Base-by-base conservation (phyloP, 257 asterid genomes). In the Fraxinus pennsylvanica region DNA sequence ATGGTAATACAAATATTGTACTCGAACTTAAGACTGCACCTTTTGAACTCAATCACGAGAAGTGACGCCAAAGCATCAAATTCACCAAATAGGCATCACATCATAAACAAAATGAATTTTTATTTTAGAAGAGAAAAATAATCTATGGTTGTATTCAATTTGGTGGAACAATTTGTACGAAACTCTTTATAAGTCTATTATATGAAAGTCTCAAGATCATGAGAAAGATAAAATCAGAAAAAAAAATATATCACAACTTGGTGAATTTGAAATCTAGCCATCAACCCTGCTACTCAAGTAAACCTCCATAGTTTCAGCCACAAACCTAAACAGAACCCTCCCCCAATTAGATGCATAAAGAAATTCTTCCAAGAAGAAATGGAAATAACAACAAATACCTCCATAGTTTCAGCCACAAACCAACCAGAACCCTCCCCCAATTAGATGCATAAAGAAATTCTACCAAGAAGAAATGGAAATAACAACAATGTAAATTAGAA, bases 1-100 rank as follows among this genome's bases (percentile, higher is more conserved):
- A 66, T 76, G 72, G 59, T 54, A 17, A 35, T 33, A 61, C 59
- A 69, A 68, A 14, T 32, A 9, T 22, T 41, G 71, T 35, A 33
- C 30, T 74, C 33, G 67, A 30, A 19, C n/a, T 41, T 72, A 57
- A 61, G 19, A 43, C 71, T 22, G 54, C 79, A 83, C 67, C 32
- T 63, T 75, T 47, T 25, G 61, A 68, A 76, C 47, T 22, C 22
- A 25, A 14, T 72, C 75, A 43, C 75, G 6, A 72, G 36, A 38
- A 43, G 29, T 22, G 30, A 41, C 35, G 47, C 59, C 54, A 72
- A 39, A 27, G 22, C 66, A 83, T 73, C 78, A 47, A 29, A 74
- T 17, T 47, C 57, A 38, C 69, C 73, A 47, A 27, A 61, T 38
- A 25, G 21, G 39, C 61, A 35, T 12, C 15, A 39, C 9, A 69